phyloP scores from a whole-genome alignment of 2,329 filamentous ascomycete genomes.

The Myotisia sp. region DNA sequence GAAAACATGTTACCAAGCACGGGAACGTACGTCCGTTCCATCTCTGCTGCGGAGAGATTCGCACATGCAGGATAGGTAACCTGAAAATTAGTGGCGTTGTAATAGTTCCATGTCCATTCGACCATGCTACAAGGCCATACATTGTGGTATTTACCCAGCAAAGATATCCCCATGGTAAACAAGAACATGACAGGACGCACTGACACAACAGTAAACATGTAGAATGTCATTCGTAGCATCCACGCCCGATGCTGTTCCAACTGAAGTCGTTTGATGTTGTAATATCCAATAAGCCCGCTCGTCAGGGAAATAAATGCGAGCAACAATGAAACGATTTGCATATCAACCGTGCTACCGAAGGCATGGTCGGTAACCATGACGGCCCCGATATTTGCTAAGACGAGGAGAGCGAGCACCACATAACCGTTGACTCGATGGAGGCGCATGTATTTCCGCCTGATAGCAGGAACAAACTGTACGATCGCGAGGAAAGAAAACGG shows the following conservation, averaged over 20 bases:
- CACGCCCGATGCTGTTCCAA: conserved; percentile 51
- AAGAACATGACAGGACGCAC: not conserved
- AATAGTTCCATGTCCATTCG: not conserved
- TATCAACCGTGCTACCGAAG: conserved; percentile 42
- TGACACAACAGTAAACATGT: conserved; percentile 14
- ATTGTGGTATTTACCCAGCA: not conserved
- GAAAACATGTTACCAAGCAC: not conserved
- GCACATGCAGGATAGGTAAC: not conserved
- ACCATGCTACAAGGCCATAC: not conserved
- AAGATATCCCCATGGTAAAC: not conserved
- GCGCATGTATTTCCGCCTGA: conserved; percentile 35
- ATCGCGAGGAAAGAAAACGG: conserved; percentile 28
- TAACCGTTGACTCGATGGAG: conserved; percentile 51
- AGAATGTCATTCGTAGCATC: conserved; percentile 46
- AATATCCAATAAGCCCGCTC: conserved; percentile 33
- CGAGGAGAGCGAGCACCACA: conserved; percentile 35
- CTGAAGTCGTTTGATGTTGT: conserved; percentile 46
- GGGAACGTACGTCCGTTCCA: not conserved
- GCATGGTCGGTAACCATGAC: conserved; percentile 39
- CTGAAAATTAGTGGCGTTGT: not conserved
- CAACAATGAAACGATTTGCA: conserved; percentile 26
- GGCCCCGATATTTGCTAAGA: conserved; percentile 35
- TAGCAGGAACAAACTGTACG: conserved; percentile 31
- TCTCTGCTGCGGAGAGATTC: not conserved
- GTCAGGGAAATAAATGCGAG: conserved; percentile 37